Evolutionary conservation across 768 basidiomycete genomes (phyloP), one percentile per base, ranked within the genome.

Genomic region (Ramaria sp.): DNA sequence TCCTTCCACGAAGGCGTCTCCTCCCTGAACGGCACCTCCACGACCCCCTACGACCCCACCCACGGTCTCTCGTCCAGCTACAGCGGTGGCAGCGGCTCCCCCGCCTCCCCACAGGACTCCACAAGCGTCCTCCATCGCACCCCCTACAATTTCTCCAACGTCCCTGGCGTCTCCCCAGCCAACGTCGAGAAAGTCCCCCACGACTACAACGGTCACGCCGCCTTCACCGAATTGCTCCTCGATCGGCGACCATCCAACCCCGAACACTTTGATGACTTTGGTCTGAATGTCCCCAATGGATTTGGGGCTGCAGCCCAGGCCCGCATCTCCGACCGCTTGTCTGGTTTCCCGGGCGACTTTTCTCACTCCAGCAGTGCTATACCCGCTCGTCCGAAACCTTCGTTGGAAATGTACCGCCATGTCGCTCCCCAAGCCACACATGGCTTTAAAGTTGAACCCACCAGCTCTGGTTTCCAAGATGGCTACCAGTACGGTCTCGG

Each of bases 11-110:
- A 86, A 63, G 68, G 78, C 7, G 71, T 83, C 0, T 74, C 78
- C 16, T 68, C 81, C 10, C 85, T 83, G 67, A 72, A 72, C 32
- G 68, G 71, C 42, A n/a, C n/a, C n/a, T 70, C 78, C 9, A 30
- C 37, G 48, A 72, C 73, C 64, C 73, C 80, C 10, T 87, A 84
- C 67, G 83, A 83, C 64, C 75, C 83, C 61, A 80, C 82, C 65
- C 70, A 71, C 65, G 78, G 77, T 58, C 69, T 83, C 20, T 71
- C 81, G 22, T 81, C 82, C 3, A 82, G 81, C 15, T 79, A 81
- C 69, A 76, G 73, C 70, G 82, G 79, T 56, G 85, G 84, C 58
- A 88, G 86, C 67, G 82, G 81, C 48, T 87, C 87, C 18, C 84
- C 87, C 0, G 71, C 86, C 42, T 83, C 83, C 12, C 84, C 85